Conservation (phyloP, 2,329 filamentous ascomycete genomes). For the Pleurostoma richardsiae region DNA sequence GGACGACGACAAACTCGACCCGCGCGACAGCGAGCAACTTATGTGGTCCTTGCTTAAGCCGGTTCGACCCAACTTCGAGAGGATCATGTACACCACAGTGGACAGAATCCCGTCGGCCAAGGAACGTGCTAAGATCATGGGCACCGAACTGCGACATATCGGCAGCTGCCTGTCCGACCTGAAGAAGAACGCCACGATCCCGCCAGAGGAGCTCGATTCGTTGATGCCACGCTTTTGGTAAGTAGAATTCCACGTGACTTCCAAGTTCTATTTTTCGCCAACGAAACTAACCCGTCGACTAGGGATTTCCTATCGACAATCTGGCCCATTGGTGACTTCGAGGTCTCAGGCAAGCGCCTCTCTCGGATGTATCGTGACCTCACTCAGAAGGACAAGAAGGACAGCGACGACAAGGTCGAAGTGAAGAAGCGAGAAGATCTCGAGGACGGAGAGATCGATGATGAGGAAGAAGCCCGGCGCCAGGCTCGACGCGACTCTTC, state of each 20-base stretch:
- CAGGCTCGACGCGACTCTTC: constrained; percentile 9
- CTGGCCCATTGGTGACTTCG: constrained; percentile 30
- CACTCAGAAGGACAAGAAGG: constrained; percentile 22
- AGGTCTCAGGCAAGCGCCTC: constrained; percentile 27
- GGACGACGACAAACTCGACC: constrained; percentile 26
- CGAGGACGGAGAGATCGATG: constrained; percentile 30
- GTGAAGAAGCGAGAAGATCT: constrained; percentile 20
- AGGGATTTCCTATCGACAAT: constrained; percentile 33
- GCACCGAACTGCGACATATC: constrained; percentile 27
- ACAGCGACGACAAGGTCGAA: constrained; percentile 15
- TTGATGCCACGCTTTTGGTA: constrained; percentile 31
- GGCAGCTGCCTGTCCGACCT: constrained; percentile 28
- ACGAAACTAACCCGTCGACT: constrained; percentile 10
- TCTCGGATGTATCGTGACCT: constrained; percentile 29
- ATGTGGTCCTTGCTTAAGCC: constrained; percentile 32
- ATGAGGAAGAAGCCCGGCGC: constrained; percentile 26
- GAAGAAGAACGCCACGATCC: constrained; percentile 21
- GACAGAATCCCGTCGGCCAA: constrained; percentile 21
- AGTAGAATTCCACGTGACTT: constrained; percentile 3
- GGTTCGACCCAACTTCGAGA: constrained; percentile 27
- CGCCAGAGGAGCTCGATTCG: constrained; percentile 20
- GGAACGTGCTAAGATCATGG: constrained; percentile 28
- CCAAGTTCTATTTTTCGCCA: background rate
- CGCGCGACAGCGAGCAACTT: constrained; percentile 24
- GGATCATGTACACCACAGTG: constrained; percentile 26